Base-by-base conservation (phyloP, 2,329 filamentous ascomycete genomes). In the Tolypocladium sp. region DNA sequence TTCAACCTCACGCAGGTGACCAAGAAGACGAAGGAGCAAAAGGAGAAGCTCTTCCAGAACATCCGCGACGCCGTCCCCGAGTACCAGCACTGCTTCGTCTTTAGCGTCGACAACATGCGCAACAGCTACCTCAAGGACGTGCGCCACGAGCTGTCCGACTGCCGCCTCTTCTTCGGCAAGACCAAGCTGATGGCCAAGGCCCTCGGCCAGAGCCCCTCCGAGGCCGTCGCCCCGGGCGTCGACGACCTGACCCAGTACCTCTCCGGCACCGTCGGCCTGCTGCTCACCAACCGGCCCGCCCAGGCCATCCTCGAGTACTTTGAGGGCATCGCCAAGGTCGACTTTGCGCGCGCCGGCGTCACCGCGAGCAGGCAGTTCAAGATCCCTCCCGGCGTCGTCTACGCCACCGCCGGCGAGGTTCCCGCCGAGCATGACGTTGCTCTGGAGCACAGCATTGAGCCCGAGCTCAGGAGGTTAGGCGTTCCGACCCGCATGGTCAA, bases 151-250 rank as follows among this genome's bases (percentile, higher is more conserved):
- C 87, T 97, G 67, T 81, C 82, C 56, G 92, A 97, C 78, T 56
- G 55, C 68, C 94, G 92, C 68, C 80, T 99, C 73, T 97, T 97
- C 85, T 97, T 97, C 77, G 94, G 93, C 78, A 99, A 97, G 81
- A 97, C 93, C 61, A 97, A 97, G 79, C 92, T 99, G 74, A 97
- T 97, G 92, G 87, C 90, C 68, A 93, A 94, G 77, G 92, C 94
- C 59, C 88, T 99, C 33, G 94, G 94, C 71, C 83, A 84, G 64
- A 87, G 81, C 58, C 82, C 86, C 65, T 88, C 90, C 70, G 89
- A 91, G 69, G 91, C 92, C 76, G 84, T 90, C 75, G 89, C 91
- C 66, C 84, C 90, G 52, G 90, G 91, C 71, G 85, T 94, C 68
- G 81, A 90, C 71, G 76, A 78, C 63, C 85, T 97, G 60, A 77